Percentiles rank a stretch among this genome's conserved stretches.
Conservation (phyloP, 2,329 filamentous ascomycete species). For the Chaetothyriales sp. region DNA sequence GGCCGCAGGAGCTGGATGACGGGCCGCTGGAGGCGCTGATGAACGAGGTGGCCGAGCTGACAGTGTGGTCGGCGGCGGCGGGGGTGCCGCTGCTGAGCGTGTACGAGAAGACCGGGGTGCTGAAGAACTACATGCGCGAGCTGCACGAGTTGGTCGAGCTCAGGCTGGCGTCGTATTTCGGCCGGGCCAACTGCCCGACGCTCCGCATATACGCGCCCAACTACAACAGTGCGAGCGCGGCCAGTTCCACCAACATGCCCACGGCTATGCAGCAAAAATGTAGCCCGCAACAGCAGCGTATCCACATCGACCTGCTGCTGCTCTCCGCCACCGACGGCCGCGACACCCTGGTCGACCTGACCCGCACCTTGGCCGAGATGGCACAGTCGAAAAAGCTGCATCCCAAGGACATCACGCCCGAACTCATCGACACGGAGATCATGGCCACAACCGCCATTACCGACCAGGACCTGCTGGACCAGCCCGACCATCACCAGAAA, state of each 20-base stretch:
- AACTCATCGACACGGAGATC: slow-evolving; percentile 82
- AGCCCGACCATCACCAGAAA: neutral
- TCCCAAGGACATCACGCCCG: slow-evolving; percentile 65
- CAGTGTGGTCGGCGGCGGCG: slow-evolving; percentile 82
- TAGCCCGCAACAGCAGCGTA: neutral
- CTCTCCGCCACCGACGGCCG: slow-evolving; percentile 80
- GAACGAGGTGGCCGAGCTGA: slow-evolving; percentile 80
- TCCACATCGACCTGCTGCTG: slow-evolving; percentile 52
- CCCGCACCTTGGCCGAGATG: slow-evolving; percentile 89
- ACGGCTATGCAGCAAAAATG: neutral
- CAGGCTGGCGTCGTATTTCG: slow-evolving; percentile 80
- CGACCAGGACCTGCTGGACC: slow-evolving; percentile 2
- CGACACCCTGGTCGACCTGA: slow-evolving; percentile 88
- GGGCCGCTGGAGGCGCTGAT: slow-evolving; percentile 67
- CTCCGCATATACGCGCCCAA: slow-evolving; percentile 63
- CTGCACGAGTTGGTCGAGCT: slow-evolving; percentile 65
- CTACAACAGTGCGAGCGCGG: slow-evolving; percentile 35
- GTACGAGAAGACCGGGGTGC: slow-evolving; percentile 74
- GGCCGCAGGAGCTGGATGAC: slow-evolving; percentile 54
- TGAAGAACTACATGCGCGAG: slow-evolving; percentile 81
- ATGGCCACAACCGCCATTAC: slow-evolving; percentile 36
- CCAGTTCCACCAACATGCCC: slow-evolving; percentile 10
- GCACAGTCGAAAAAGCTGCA: slow-evolving; percentile 75
- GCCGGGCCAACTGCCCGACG: slow-evolving; percentile 52
- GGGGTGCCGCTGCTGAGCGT: slow-evolving; percentile 78